These are phyloP conservation scores for Colletotrichum liriopes DNA, from an alignment of 2,329 filamentous ascomycete species.

Conservation along the genomic window DNA sequence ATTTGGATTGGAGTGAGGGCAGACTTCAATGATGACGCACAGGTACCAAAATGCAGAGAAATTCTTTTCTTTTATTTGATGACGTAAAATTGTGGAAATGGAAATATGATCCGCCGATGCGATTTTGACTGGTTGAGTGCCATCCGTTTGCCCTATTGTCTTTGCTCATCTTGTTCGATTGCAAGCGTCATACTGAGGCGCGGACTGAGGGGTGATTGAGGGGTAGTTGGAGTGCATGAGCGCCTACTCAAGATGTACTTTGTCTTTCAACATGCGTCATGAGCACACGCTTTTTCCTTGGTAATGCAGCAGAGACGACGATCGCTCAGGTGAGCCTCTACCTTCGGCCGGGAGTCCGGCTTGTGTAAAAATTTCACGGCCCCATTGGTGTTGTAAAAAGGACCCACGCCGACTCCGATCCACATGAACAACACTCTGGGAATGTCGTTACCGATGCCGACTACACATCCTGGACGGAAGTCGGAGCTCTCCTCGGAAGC, in stretches of 20 bases:
- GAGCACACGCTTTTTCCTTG: background rate
- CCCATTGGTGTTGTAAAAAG: background rate
- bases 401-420: conserved; percentile 16
- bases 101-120: conserved; percentile 30
- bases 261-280: background rate
- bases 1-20: background rate
- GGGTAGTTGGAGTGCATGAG: conserved; percentile 5
- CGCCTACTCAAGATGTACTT: background rate
- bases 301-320: background rate
- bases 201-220: background rate
- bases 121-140: conserved; percentile 16
- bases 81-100: conserved; percentile 30
- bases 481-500: conserved; percentile 7
- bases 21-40: conserved; percentile 53
- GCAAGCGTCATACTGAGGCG: background rate
- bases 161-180: background rate
- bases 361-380: conserved; percentile 8
- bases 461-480: conserved; percentile 1
- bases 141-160: conserved; percentile 4
- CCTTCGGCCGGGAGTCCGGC: background rate
- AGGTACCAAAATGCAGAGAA: background rate
- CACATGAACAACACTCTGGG: background rate
- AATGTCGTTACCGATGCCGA: background rate
- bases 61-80: conserved; percentile 22
- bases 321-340: background rate